Evolutionary conservation across 108 stramenopile species (phyloP).

Genomic region (Fragilariopsis cylindrus): DNA sequence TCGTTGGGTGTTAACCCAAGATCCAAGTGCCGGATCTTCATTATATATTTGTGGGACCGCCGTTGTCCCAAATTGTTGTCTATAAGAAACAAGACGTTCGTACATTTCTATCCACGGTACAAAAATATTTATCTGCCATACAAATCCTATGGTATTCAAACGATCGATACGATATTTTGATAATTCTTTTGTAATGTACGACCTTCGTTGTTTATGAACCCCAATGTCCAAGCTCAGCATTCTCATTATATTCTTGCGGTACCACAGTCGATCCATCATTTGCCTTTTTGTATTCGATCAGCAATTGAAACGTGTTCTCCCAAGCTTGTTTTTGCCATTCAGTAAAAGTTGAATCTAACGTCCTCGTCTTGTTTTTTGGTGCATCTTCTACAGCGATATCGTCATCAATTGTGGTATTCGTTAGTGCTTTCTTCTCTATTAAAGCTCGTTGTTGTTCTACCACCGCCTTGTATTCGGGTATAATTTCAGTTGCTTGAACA

Average conservation of each 20-base stretch:
- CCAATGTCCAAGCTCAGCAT: conserved; percentile 7
- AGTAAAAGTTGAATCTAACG: not conserved
- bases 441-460: too few species aligned
- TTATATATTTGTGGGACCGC: not conserved
- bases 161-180: not conserved
- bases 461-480: too few species aligned
- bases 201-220: conserved; percentile 11
- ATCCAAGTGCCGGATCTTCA: not conserved
- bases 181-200: not conserved
- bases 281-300: not conserved
- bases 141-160: conserved; percentile 11
- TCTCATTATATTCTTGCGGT: not conserved
- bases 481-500: too few species aligned
- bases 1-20: not conserved
- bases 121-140: not conserved
- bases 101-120: conserved; percentile 2
- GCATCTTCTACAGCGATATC: too few species aligned
- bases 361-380: too few species aligned
- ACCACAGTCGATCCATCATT: conserved; percentile 1
- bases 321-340: not conserved
- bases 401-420: too few species aligned
- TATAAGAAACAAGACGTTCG: not conserved
- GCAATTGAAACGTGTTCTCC: not conserved
- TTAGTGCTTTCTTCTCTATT: too few species aligned
- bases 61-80: not conserved